These are phyloP conservation scores for Chlamydomonas eustigma DNA, from an alignment of 139 green algal species.

Conservation along the genomic window DNA sequence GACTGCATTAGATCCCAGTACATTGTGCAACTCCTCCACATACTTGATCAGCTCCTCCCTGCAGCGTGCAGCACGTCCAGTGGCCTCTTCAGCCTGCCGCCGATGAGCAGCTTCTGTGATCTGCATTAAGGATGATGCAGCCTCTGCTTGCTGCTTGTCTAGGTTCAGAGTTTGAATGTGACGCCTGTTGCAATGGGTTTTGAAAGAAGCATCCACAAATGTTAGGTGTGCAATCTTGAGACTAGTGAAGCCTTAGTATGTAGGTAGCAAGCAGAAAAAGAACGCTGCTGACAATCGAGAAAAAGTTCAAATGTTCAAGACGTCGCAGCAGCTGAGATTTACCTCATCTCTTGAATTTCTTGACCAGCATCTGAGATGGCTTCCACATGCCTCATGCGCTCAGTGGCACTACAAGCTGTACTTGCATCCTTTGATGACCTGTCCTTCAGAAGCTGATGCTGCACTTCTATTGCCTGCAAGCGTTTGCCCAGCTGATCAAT, in stretches of 20 bases:
- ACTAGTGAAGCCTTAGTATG: not conserved
- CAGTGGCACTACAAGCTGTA: not conserved
- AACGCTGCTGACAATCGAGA: not conserved
- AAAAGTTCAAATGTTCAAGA: not conserved
- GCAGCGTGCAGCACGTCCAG: not conserved
- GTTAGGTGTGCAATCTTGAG: not conserved
- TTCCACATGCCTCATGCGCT: not conserved
- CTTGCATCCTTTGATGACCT: not conserved
- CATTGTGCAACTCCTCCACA: not conserved
- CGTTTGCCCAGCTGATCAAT: not conserved
- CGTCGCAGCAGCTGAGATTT: not conserved
- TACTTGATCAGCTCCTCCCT: slow-evolving; percentile 1
- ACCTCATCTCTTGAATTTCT: not conserved
- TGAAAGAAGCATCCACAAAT: not conserved
- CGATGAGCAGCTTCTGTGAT: not conserved
- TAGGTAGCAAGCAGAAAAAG: not conserved
- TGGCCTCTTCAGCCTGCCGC: not conserved
- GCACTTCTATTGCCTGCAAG: not conserved
- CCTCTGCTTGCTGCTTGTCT: not conserved
- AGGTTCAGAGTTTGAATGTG: not conserved
- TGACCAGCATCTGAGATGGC: not conserved
- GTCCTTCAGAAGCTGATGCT: not conserved
- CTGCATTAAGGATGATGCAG: not conserved
- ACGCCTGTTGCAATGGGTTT: not conserved
- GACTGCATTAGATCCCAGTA: not conserved